Base-by-base conservation (phyloP, 2,329 filamentous ascomycete genomes). In the Tolypocladium ovalisporum region DNA sequence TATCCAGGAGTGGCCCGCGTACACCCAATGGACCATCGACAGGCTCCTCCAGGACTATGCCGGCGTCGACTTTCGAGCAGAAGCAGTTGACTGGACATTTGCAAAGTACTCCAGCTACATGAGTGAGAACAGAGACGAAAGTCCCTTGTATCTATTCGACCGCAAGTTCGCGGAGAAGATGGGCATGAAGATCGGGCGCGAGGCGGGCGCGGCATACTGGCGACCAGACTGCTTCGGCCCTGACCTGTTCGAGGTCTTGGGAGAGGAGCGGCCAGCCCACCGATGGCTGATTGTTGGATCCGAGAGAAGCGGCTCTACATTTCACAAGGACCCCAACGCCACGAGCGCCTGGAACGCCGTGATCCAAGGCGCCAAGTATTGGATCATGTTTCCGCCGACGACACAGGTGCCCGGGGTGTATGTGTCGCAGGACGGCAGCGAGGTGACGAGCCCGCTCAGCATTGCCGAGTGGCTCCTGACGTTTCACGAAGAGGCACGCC, bases 401-500 rank as follows among this genome's bases (percentile, higher is more conserved):
- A 82, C 85, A 0, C 79, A 85, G 4, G 91, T 94, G 8, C 93
- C 93, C 0, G 93, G 93, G 4, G 92, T 97, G 40, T 96, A 88
- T 65, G 89, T 97, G 47, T 95, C 89, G 5, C 80, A 85, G 42
- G 94, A 97, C 68, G 88, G 90, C 68, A 92, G 89, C 67, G 93
- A 97, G 72, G 92, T 97, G 54, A 97, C 93, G 0, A 91, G 88
- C 56, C 94, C 93, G 1, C 80, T 97, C 13, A 96, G 90, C 72
- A 97, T 97, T 64, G 90, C 92, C n/a, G 93, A 97, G 73, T 97
- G 94, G 88, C 80, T 97, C 9, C 79, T 97, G 17, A 86, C 87
- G 34, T 97, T 97, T 71, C 94, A 97, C 68, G 82, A 81, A 2
- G 88, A 92, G 66, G 94, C 93, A 12, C 83, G 93, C 55, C 78